Percentiles rank a stretch among this genome's conserved stretches.
phyloP scores from a whole-genome alignment of 805 yeast species.

The Wilhelminamyces savonicus region DNA sequence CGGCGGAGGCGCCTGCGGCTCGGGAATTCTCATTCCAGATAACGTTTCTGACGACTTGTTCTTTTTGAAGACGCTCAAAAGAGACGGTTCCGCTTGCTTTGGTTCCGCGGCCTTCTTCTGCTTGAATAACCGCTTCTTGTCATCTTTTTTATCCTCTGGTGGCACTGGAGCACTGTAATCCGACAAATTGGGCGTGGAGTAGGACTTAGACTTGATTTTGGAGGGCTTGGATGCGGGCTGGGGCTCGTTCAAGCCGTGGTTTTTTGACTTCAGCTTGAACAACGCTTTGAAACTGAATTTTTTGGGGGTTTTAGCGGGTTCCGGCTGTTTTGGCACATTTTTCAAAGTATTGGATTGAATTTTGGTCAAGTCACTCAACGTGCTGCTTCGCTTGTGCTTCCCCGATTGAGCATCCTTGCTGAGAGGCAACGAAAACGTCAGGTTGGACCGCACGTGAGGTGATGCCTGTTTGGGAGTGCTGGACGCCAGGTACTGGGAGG shows the following conservation, averaged over 20 bases:
- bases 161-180: neutral
- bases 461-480: no score
- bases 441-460: conserved; percentile 3
- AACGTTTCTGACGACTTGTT: conserved; percentile 14
- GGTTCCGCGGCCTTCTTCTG: neutral
- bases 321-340: neutral
- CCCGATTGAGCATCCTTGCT: no score
- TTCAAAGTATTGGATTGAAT: neutral
- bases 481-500: no score
- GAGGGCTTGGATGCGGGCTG: neutral
- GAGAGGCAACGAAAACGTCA: conserved; percentile 2
- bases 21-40: neutral
- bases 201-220: conserved; percentile 20
- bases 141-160: neutral
- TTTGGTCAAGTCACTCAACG: conserved; percentile 5
- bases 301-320: conserved; percentile 12
- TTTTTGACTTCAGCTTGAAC: conserved; percentile 31
- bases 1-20: neutral
- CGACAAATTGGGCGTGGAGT: conserved; percentile 3
- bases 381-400: conserved; percentile 6
- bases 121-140: conserved; percentile 1
- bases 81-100: conserved; percentile 2
- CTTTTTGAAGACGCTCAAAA: conserved; percentile 16
- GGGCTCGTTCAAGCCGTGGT: conserved; percentile 15
- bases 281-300: conserved; percentile 33